A percentile compares a stretch with the other conserved stretches of the same genome.
Conservation (phyloP, 176 grass and related monocot genomes). For the Poa pratensis region DNA sequence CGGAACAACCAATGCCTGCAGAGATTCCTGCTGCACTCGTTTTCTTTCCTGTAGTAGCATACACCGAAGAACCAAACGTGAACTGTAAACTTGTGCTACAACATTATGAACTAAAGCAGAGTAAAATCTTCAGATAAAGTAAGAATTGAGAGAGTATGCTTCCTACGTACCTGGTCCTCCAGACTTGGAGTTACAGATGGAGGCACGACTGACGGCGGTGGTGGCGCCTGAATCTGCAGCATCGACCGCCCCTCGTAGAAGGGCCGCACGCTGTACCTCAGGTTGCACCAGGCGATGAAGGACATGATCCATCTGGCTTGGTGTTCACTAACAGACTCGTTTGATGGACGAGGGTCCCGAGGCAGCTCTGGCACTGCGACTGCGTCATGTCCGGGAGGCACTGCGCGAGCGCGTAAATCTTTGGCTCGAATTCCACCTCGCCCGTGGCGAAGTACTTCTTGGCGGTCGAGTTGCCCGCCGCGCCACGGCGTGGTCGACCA, state of each 20-base stretch:
- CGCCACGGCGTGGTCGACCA: conserved; percentile 19
- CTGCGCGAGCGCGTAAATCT: conserved; percentile 57
- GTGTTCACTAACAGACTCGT: neutral
- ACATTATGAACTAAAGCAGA: neutral
- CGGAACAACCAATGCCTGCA: conserved; percentile 22
- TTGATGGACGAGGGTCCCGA: neutral
- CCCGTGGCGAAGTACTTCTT: conserved; percentile 52
- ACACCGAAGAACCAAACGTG: neutral
- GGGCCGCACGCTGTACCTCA: conserved; percentile 19
- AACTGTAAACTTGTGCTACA: neutral
- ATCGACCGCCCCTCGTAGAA: conserved; percentile 32
- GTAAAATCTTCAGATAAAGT: neutral
- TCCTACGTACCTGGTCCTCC: conserved; percentile 3
- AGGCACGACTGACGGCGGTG: neutral
- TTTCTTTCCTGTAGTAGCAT: conserved; percentile 47
- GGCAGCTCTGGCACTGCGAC: conserved; percentile 43
- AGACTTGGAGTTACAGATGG: neutral
- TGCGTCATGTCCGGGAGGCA: conserved; percentile 49
- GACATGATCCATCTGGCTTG: neutral
- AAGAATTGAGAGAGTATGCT: neutral
- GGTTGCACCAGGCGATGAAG: conserved; percentile 6
- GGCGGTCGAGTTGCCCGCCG: conserved; percentile 27
- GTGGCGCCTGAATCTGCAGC: conserved; percentile 34
- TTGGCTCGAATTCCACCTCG: conserved; percentile 40
- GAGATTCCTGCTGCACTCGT: conserved; percentile 29